phyloP scores from a whole-genome alignment of 371 early-diverging fungal genomes.

The Blakeslea trispora region DNA sequence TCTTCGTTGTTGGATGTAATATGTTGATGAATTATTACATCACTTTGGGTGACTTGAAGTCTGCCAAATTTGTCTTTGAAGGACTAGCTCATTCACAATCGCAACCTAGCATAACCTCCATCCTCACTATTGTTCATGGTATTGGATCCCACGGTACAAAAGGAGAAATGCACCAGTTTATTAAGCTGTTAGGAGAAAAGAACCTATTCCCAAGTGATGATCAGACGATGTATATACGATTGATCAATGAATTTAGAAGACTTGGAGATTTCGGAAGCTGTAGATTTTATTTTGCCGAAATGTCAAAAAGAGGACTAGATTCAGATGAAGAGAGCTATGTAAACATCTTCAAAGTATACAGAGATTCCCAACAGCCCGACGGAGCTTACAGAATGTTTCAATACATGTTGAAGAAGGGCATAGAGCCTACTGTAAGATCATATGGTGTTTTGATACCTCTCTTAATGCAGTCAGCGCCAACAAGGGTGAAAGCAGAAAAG shows the following conservation, averaged over 20 bases:
- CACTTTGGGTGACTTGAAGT: slow-evolving; percentile 17
- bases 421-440: slow-evolving; percentile 25
- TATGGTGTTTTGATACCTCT: slow-evolving; percentile 34
- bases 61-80: slow-evolving; percentile 37
- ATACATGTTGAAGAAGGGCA: slow-evolving; percentile 38
- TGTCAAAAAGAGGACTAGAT: slow-evolving; percentile 13
- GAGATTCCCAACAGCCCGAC: slow-evolving; percentile 16
- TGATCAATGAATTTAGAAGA: slow-evolving; percentile 26
- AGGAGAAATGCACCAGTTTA: slow-evolving; percentile 25
- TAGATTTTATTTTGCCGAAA: slow-evolving; percentile 14
- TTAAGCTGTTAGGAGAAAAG: slow-evolving; percentile 1
- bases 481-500: neutral
- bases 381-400: slow-evolving; percentile 29
- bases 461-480: slow-evolving; percentile 1
- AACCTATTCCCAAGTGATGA: slow-evolving; percentile 7
- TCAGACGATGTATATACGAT: slow-evolving; percentile 8
- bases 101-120: slow-evolving; percentile 11
- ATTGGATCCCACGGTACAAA: slow-evolving; percentile 17
- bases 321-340: slow-evolving; percentile 13
- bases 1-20: slow-evolving; percentile 35
- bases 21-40: slow-evolving; percentile 41
- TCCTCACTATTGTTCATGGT: slow-evolving; percentile 34
- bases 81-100: slow-evolving; percentile 19
- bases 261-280: slow-evolving; percentile 20
- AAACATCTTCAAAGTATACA: slow-evolving; percentile 29